Base-by-base conservation (phyloP, 202 grass and related monocot genomes). In the Sporobolus alterniflorus region DNA sequence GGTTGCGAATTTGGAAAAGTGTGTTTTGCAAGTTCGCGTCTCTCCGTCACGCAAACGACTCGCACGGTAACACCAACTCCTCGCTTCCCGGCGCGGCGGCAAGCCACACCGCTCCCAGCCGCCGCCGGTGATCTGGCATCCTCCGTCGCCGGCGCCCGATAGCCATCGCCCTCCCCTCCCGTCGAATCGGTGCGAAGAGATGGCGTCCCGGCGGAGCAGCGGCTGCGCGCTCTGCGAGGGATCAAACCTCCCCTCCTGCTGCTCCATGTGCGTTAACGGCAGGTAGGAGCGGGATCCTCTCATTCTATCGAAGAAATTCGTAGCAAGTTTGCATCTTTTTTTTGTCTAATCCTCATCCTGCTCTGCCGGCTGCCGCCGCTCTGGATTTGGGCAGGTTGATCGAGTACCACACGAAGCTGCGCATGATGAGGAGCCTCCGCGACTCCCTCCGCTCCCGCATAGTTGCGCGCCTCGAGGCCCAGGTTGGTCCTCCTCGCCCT, bases 181-280 rank as follows among this genome's bases (percentile, higher is more conserved):
- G 18, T 71, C 49, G 32, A 78, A 83, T 73, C 48, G 67, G 41
- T 22, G n/a, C 67, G 36, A 59, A 43, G 76, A 62, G 81, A 89
- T 89, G 84, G 43, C 74, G 67, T 78, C 85, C 76, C 70, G 89
- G 78, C 78, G 87, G 80, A 75, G 75, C 84, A 79, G 54, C 77
- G 64, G 75, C 81, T 99, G 91, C 83, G 73, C 85, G 12, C 69
- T 99, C 76, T 99, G 93, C 91, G 96, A 96, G 85, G 86, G 75
- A 43, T 86, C 88, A 70, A 94, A 96, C 81, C 93, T 96, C 24
- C 89, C 85, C 40, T 99, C 96, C 60, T 87, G 89, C 74, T 99
- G 96, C 77, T 50, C 93, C 28, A 60, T 62, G 3, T 99, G 96
- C 81, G 93, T 96, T 44, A 99, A 94, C 73, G 82, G 82, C 20